Base-by-base conservation (phyloP, 306 rosid genomes). In the Lathyrus oleraceus region DNA sequence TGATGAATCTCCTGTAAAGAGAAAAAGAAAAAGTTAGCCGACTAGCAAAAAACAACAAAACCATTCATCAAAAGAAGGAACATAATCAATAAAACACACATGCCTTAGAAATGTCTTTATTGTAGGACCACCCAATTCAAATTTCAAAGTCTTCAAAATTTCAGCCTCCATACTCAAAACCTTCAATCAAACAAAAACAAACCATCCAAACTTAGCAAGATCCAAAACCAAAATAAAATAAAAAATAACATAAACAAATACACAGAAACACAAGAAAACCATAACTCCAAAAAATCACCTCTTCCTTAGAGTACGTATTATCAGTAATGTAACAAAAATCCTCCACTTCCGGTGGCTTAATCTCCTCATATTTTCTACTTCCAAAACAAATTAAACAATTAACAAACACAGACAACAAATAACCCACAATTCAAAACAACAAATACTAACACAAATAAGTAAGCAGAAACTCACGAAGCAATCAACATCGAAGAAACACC, bases 51-150 rank as follows among this genome's bases (percentile, higher is more conserved):
- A 10, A 13, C 11, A 17, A 51, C 43, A 69, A 14, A 10, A 32
- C 19, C 13, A 49, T n/a, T 47, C 58, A 61, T 20, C 47, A 39
- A 5, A 32, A 16, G 23, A 56, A 48, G 0, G 0, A 23, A 28
- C 13, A 58, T n/a, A 61, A 51, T 67, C 17, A 80, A 49, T 76
- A 51, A 56, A 67, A 19, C 47, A 30, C 53, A 42, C 66, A 10
- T 75, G 67, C 99, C 99, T 94, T 69, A 94, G 76, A 74, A 91
- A 88, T 40, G 95, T 85, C 82, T 81, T 87, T 45, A 83, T 84
- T 0, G 99, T 91, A 32, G 99, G 97, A 76, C 81, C 86, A 2
- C 99, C 97, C 87, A 91, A 28, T 79, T 94, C 96, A 78, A 91
- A 94, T 21, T 81, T 85, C 74, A 94, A 72, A 12, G 87, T 53